Percentiles rank a stretch among this genome's conserved stretches.
Conservation (phyloP, 1,284 basidiomycete genomes). For the Trametes hirsuta region DNA sequence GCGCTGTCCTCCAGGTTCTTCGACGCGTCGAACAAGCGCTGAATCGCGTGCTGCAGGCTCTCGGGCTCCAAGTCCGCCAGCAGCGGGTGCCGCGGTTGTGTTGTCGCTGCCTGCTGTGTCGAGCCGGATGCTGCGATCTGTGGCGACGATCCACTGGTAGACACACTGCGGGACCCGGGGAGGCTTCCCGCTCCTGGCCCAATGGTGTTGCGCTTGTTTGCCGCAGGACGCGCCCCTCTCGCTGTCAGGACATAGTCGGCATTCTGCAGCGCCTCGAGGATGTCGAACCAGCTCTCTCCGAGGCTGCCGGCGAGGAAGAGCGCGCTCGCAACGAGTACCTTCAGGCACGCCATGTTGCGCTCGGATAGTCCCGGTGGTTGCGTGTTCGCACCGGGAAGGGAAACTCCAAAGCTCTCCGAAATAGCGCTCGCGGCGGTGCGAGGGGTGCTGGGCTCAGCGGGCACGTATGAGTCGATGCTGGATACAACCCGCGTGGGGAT, state of each 20-base stretch:
- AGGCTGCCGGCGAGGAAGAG: slow-evolving; percentile 85
- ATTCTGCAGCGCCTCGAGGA: slow-evolving; percentile 90
- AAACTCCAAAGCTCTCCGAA: slow-evolving; percentile 73
- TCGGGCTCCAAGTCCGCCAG: slow-evolving; percentile 79
- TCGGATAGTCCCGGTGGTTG: slow-evolving; percentile 81
- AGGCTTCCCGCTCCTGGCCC: slow-evolving; percentile 36
- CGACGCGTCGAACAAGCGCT: slow-evolving; percentile 82
- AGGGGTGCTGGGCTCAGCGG: slow-evolving; percentile 63
- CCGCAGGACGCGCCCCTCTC: slow-evolving; percentile 44
- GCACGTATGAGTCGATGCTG: slow-evolving; percentile 68
- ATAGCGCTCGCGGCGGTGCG: slow-evolving; percentile 60
- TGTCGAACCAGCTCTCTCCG: slow-evolving; percentile 87
- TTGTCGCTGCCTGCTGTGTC: slow-evolving; percentile 12
- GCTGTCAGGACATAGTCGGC: slow-evolving; percentile 86
- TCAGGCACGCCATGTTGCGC: slow-evolving; percentile 89
- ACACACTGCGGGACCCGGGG: slow-evolving; percentile 32
- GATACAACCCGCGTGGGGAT: slow-evolving; percentile 89
- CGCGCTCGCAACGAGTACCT: slow-evolving; percentile 79
- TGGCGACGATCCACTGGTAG: slow-evolving; percentile 7
- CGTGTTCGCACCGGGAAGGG: slow-evolving; percentile 37
- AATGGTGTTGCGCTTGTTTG: slow-evolving; percentile 42
- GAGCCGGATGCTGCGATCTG: slow-evolving; percentile 8
- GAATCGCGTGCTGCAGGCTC: slow-evolving; percentile 71
- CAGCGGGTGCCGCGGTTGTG: slow-evolving; percentile 53
- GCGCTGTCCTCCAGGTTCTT: slow-evolving; percentile 83